phyloP scores from a whole-genome alignment of 805 yeast species.

The Ogataea nonfermentans region DNA sequence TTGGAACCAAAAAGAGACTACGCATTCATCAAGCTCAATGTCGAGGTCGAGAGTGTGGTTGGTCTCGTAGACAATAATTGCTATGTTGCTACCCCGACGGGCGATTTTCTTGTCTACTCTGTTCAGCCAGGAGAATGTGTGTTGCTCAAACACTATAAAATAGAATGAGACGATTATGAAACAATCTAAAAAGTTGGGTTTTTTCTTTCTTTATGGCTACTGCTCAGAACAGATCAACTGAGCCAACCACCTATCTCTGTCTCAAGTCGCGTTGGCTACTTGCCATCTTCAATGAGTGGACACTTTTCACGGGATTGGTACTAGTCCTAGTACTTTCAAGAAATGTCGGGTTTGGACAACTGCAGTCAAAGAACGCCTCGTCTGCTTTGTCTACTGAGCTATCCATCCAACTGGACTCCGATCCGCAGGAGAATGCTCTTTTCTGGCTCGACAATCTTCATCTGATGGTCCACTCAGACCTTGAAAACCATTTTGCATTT shows the following conservation, averaged over 20 bases:
- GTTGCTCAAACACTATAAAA: conserved; percentile 39
- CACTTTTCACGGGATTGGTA: conserved; percentile 7
- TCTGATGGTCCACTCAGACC: conserved; percentile 1
- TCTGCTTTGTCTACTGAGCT: background rate
- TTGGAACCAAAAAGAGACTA: conserved; percentile 89
- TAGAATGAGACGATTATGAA: conserved; percentile 10
- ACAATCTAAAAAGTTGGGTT: background rate
- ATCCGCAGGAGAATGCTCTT: background rate
- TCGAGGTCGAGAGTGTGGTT: conserved; percentile 27
- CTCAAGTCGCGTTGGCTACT: conserved; percentile 25
- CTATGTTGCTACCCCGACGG: conserved; percentile 77
- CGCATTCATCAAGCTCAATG: conserved; percentile 73
- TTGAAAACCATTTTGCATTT: conserved; percentile 2
- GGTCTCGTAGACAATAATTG: conserved; percentile 42
- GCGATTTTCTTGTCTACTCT: conserved; percentile 76
- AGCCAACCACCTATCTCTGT: conserved; percentile 26
- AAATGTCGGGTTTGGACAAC: background rate
- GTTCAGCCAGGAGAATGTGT: conserved; percentile 75
- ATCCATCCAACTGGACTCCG: background rate
- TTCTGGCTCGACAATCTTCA: conserved; percentile 8
- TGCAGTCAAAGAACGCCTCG: background rate
- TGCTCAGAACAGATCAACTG: conserved; percentile 23
- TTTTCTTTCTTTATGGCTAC: conserved; percentile 13
- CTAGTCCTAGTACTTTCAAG: conserved; percentile 1
- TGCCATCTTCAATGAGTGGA: conserved; percentile 16